Base-by-base conservation (phyloP, 306 rosid species). In the Ormosia semicastrata region DNA sequence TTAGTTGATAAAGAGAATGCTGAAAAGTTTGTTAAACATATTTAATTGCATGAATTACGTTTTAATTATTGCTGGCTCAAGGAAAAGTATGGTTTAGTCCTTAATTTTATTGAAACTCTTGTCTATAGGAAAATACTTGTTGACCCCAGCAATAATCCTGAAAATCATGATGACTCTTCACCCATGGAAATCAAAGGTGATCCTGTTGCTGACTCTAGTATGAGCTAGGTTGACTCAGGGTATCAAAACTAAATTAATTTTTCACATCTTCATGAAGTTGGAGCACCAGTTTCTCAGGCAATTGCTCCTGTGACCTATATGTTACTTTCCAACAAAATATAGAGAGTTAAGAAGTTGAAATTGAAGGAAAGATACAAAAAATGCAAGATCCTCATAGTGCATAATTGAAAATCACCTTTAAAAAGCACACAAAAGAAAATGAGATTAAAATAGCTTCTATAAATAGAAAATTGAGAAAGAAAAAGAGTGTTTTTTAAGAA, bases 251-350 rank as follows among this genome's bases (percentile, higher is more conserved):
- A 17, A 36, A 34, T 8, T 72, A 30, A 34, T 85, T 75, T 43
- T 73, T 76, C 82, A 58, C 91, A 95, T 98, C 93, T 95, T 50
- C 85, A 90, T 83, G 86, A 75, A 54, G 70, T 88, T 66, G 92
- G 92, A 78, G 90, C 79, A 40, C 87, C 90, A 1, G 76, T 39
- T 88, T 82, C 91, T 56, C 88, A 52, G 59, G 83, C 94, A 71
- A 88, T 95, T 84, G 90, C 97, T 83, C 98, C 97, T 30, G 90
- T 91, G 58, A 91, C 88, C 63, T 93, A 85, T 78, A 86, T 95
- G 87, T 95, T 3, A 40, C 76, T 83, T 58, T 70, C 78, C 82
- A 37, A 76, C 71, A 5, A 63, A 80, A 49, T n/a, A 78, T 74
- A 40, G 37, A 72, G 76, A 56, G 47, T 41, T 80, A 39, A n/a